Percentiles rank a stretch among this genome's conserved stretches.
phyloP scores from a whole-genome alignment of 2,329 filamentous ascomycete genomes.

The Aaosphaeria pasadenensis region DNA sequence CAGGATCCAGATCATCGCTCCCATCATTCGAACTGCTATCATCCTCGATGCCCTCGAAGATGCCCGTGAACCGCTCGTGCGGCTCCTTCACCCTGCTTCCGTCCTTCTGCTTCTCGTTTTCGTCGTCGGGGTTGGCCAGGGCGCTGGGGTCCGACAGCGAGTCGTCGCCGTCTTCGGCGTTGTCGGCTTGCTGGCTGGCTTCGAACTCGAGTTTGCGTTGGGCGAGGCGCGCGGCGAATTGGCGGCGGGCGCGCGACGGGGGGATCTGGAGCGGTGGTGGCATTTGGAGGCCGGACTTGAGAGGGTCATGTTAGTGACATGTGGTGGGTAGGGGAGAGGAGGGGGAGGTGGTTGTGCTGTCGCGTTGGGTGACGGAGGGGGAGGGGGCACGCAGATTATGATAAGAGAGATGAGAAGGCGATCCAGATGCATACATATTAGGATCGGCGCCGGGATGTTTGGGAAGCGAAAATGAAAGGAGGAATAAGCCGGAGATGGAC shows the following conservation, averaged over 20 bases:
- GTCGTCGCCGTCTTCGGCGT: not conserved
- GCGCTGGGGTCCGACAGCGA: too few relatives aligned
- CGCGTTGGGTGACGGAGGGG: not conserved
- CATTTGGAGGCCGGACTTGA: conserved; percentile 1
- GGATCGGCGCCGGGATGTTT: too few relatives aligned
- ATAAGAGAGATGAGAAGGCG: too few relatives aligned
- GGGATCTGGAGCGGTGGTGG: conserved; percentile 79
- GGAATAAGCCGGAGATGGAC: too few relatives aligned
- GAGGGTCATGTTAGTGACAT: not conserved
- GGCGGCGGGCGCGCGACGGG: conserved; percentile 80
- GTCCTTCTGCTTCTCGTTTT: conserved; percentile 2
- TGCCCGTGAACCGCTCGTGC: conserved; percentile 25
- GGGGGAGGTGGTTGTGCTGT: not conserved
- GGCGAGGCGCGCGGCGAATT: conserved; percentile 80
- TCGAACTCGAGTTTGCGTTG: conserved; percentile 46
- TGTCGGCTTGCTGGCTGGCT: conserved; percentile 8
- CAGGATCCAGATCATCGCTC: conserved; percentile 2
- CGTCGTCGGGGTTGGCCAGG: not conserved
- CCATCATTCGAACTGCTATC: conserved; percentile 11
- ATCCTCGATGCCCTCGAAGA: conserved; percentile 35
- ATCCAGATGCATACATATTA: too few relatives aligned
- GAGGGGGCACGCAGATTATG: not conserved
- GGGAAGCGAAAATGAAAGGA: too few relatives aligned
- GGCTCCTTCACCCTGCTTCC: conserved; percentile 22
- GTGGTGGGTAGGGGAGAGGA: not conserved